phyloP scores from a whole-genome alignment of 75 land plant species.

The Pinus tabuliformis region DNA sequence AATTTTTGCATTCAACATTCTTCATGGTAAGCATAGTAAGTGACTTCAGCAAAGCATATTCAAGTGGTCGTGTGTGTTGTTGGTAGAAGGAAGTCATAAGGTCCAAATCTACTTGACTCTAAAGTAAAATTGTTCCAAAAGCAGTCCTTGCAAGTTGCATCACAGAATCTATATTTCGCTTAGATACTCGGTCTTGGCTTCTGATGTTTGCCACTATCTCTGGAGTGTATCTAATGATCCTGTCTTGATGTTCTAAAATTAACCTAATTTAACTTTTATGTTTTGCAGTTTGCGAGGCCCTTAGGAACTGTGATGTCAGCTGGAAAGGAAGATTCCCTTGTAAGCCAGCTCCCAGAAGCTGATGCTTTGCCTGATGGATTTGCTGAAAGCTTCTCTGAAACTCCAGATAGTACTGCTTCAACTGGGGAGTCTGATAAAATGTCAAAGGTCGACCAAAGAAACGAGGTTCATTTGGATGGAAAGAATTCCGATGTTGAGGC shows the following conservation, averaged over 20 bases:
- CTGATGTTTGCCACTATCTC: neutral
- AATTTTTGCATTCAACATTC: neutral
- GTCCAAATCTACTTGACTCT: neutral
- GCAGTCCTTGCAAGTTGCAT: neutral
- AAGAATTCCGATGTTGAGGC: neutral
- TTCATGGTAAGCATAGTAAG: neutral
- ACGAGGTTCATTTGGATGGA: slow-evolving; percentile 3
- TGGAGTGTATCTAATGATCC: neutral
- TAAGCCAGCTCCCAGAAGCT: slow-evolving; percentile 70
- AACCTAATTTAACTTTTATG: neutral
- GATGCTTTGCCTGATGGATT: slow-evolving; percentile 90
- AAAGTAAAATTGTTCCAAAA: neutral
- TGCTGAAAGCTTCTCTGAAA: slow-evolving; percentile 43
- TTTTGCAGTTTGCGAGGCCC: neutral
- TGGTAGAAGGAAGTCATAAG: slow-evolving; percentile 5
- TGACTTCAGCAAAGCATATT: neutral
- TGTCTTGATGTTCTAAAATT: neutral
- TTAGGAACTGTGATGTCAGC: neutral
- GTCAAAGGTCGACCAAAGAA: neutral
- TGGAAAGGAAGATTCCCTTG: slow-evolving; percentile 44
- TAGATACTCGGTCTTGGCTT: neutral
- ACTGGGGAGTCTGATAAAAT: neutral
- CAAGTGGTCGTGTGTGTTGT: neutral
- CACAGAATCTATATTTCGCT: neutral
- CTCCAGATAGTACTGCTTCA: slow-evolving; percentile 2